Base-by-base conservation (phyloP, 129 eudicot genomes). In the Centella asiatica region DNA sequence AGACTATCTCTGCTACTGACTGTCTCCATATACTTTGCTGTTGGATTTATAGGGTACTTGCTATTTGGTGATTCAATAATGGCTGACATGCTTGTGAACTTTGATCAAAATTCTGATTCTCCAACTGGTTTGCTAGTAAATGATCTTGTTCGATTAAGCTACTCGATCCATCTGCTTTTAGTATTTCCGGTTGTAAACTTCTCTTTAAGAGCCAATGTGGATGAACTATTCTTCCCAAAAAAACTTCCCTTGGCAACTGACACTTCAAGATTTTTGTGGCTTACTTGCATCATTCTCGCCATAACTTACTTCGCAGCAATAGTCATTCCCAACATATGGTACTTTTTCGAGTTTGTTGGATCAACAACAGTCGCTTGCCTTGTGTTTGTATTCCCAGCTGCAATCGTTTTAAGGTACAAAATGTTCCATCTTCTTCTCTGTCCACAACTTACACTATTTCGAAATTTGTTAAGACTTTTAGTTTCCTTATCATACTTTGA, bases 321-420 rank as follows among this genome's bases (percentile, higher is more conserved):
- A 66, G 88, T 85, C 62, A 77, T 92, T 68, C 99, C 99, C 4
- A 85, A 81, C 27, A 87, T 92, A 54, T 92, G 99, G 99, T 92
- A 81, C 46, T 75, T 88, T 70, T 92, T 92, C 65, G 92, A 92
- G 81, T 84, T 92, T 67, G 62, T 92, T 79, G 99, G 99, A 31
- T 79, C 96, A 14, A 92, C 99, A 17, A 57, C 99, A 0, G 89
- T 84, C 15, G 86, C 88, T 18, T 72, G 68, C 85, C 78, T 92
- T 11, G 89, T 88, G 53, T 86, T 87, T 77, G 85, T 92, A 44
- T 87, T 87, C 69, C 99, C 99, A 0, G 87, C 86, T 17, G 82
- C 88, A 13, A 80, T 92, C 55, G 89, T 75, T 55, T 72, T 92
- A 20, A 87, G 99, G 99, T 92, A 86, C n/a, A 44, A 0, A 20